Conservation (phyloP, 805 yeast genomes). For the Jamesozyma hellenica region DNA sequence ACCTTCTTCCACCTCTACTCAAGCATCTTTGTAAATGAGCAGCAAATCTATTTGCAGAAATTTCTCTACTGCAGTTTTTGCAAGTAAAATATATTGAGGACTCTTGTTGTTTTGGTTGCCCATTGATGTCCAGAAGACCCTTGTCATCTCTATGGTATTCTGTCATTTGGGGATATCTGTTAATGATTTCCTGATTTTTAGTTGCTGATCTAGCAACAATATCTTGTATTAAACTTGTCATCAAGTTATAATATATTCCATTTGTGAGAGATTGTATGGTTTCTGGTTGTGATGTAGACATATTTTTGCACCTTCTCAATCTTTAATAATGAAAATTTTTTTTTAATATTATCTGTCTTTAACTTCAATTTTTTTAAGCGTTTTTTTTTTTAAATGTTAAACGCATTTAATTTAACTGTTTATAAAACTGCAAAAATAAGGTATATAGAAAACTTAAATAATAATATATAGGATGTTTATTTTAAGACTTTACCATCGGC, state of each 20-base stretch:
- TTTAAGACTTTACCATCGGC: slow-evolving; percentile 97
- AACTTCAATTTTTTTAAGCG: no score
- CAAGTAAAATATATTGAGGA: slow-evolving; percentile 56
- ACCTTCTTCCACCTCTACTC: slow-evolving; percentile 53
- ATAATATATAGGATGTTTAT: no score
- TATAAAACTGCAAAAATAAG: no score
- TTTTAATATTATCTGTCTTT: no score
- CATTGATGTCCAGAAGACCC: slow-evolving; percentile 23
- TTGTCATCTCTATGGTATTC: slow-evolving; percentile 21
- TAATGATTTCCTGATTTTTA: slow-evolving; percentile 13
- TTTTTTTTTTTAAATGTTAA: no score
- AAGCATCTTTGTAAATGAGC: slow-evolving; percentile 86
- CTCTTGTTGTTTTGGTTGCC: slow-evolving; percentile 24
- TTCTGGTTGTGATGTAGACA: slow-evolving; percentile 5
- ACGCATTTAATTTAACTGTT: background rate
- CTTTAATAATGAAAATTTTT: no score
- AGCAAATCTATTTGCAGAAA: slow-evolving; percentile 88
- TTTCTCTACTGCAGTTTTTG: slow-evolving; percentile 70
- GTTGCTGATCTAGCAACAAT: slow-evolving; percentile 23
- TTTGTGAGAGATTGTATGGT: slow-evolving; percentile 19
- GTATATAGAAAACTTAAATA: background rate
- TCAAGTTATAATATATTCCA: slow-evolving; percentile 18
- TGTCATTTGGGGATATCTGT: slow-evolving; percentile 18
- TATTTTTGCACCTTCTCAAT: no score
- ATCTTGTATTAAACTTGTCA: slow-evolving; percentile 26